phyloP scores from a whole-genome alignment of 2,329 filamentous ascomycete species.

The Penicillium capsulatum region DNA sequence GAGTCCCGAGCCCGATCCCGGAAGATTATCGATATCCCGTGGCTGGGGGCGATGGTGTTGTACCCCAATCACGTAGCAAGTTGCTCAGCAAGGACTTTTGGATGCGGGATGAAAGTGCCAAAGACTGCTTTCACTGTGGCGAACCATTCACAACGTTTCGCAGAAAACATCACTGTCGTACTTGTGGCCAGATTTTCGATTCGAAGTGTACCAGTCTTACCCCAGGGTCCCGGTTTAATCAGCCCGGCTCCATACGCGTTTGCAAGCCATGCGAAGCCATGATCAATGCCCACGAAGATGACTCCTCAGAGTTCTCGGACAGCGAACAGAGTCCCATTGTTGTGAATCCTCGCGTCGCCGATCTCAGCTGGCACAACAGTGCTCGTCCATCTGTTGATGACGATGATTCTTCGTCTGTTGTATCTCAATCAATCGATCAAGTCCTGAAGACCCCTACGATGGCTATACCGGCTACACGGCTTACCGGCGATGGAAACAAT shows the following conservation, averaged over 20 bases:
- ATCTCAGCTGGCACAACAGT: constrained; percentile 52
- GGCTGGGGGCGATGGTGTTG: constrained; percentile 28
- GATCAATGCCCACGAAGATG: constrained; percentile 84
- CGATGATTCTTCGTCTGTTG: constrained; percentile 44
- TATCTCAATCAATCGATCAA: constrained; percentile 47
- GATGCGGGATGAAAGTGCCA: constrained; percentile 99
- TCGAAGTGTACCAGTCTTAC: constrained; percentile 93
- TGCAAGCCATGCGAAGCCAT: constrained; percentile 91
- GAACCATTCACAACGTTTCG: constrained; percentile 89
- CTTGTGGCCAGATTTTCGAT: constrained; percentile 97
- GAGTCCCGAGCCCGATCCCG: constrained; percentile 15
- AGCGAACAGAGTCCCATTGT: constrained; percentile 63
- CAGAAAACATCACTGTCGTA: constrained; percentile 91
- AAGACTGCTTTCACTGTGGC: constrained; percentile 91
- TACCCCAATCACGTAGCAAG: constrained; percentile 71
- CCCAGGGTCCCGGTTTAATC: constrained; percentile 79
- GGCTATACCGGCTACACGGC: constrained; percentile 61
- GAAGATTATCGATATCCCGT: constrained; percentile 19
- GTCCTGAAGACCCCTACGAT: constrained; percentile 55
- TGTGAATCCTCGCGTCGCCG: constrained; percentile 54
- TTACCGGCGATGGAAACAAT: constrained; percentile 69
- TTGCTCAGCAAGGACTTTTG: constrained; percentile 93
- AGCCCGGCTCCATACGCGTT: constrained; percentile 76
- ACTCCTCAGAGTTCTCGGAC: constrained; percentile 85
- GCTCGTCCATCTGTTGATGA: constrained; percentile 45